Conservation (phyloP, 768 basidiomycete species). For the Phlebiopsis gigantea region DNA sequence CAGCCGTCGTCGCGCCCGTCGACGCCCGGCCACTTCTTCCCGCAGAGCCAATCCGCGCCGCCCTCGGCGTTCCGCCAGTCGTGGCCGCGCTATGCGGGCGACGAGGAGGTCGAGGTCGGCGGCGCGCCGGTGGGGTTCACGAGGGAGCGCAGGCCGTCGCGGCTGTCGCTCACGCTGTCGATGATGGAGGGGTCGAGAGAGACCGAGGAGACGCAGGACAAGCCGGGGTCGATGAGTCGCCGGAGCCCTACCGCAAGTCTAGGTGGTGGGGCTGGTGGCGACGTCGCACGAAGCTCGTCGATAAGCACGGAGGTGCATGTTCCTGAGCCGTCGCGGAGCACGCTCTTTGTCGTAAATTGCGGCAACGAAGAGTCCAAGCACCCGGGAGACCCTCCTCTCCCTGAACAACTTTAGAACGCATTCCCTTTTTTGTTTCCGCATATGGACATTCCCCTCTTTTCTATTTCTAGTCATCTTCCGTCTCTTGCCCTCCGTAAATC, state of each 20-base stretch:
- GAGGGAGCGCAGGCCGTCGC: conserved; percentile 14
- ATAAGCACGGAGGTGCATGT: background rate
- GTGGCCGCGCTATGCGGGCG: conserved; percentile 13
- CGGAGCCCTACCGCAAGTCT: conserved; percentile 1
- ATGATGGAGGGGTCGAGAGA: conserved; percentile 20
- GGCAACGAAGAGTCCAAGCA: background rate
- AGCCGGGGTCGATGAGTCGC: background rate
- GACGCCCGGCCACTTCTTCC: conserved; percentile 12
- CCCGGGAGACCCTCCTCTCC: background rate
- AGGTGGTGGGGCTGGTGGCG: background rate
- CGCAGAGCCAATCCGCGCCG: background rate
- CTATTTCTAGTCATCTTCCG: background rate
- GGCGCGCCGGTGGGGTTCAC: background rate
- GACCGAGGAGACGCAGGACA: conserved; percentile 10
- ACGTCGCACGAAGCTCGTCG: background rate
- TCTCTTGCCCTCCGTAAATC: background rate
- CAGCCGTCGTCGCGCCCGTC: conserved; percentile 13
- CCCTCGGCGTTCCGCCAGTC: conserved; percentile 15
- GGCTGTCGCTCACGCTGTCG: conserved; percentile 22
- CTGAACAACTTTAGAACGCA: conserved; percentile 2
- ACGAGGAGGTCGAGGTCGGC: conserved; percentile 6
- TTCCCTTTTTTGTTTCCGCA: background rate
- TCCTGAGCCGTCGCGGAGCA: conserved; percentile 2
- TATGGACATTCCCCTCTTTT: conserved; percentile 1
- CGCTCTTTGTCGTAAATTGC: conserved; percentile 10